Conservation (phyloP, 2,329 filamentous ascomycete species). For the Xylariaceae sp. region DNA sequence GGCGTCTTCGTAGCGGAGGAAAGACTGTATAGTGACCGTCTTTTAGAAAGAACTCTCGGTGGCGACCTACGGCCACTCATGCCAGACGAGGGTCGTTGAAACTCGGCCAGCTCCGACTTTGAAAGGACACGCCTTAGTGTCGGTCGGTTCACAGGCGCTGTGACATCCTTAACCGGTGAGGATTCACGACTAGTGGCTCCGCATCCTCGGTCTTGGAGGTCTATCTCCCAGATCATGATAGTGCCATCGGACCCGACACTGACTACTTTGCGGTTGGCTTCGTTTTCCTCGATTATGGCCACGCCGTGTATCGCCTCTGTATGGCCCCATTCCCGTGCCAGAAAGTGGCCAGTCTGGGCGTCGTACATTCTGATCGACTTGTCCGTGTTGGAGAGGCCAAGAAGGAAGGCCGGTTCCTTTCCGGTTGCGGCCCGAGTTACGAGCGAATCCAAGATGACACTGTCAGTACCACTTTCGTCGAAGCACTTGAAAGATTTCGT, state of each 20-base stretch:
- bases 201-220: conserved; percentile 41
- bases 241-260: conserved; percentile 76
- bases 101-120: conserved; percentile 78
- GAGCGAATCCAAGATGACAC: conserved; percentile 77
- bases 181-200: conserved; percentile 44
- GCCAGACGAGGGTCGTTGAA: conserved; percentile 49
- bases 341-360: conserved; percentile 64
- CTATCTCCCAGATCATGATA: conserved; percentile 71
- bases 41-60: conserved; percentile 47
- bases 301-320: conserved; percentile 90
- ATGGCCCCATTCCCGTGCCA: conserved; percentile 91
- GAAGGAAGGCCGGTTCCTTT: conserved; percentile 59
- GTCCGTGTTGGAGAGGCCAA: conserved; percentile 89
- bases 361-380: conserved; percentile 94
- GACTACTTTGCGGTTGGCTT: conserved; percentile 54
- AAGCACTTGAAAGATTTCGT: conserved; percentile 73
- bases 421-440: conserved; percentile 54
- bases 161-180: conserved; percentile 46
- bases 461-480: conserved; percentile 73
- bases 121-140: conserved; percentile 83
- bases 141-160: conserved; percentile 51
- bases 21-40: conserved; percentile 48
- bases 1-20: conserved; percentile 36
- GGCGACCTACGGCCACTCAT: conserved; percentile 48
- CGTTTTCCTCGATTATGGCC: conserved; percentile 59